Percentiles rank a stretch among this genome's conserved stretches.
Evolutionary conservation across 768 basidiomycete genomes (phyloP).

Genomic region (Phlebiopsis flavidoalba): DNA sequence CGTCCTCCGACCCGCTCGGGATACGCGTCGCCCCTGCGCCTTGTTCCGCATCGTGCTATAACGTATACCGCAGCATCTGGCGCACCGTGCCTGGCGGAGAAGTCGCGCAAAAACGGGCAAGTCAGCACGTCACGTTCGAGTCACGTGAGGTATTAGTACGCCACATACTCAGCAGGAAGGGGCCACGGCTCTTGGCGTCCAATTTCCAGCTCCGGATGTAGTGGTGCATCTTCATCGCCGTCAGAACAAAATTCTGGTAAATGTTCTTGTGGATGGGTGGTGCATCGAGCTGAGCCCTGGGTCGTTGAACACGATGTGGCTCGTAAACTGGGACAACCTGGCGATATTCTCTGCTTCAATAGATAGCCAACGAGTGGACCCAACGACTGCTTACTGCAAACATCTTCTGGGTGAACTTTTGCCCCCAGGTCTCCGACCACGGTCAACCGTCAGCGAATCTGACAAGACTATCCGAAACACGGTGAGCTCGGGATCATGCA

Average conservation of each 20-base stretch:
- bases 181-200: slow-evolving; percentile 34
- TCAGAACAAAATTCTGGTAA: slow-evolving; percentile 79
- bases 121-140: slow-evolving; percentile 16
- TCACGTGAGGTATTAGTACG: not conserved
- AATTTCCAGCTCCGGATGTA: slow-evolving; percentile 67
- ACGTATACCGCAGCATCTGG: slow-evolving; percentile 54
- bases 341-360: not conserved
- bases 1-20: slow-evolving; percentile 31
- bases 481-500: not conserved
- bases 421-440: slow-evolving; percentile 60
- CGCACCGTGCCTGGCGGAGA: slow-evolving; percentile 50
- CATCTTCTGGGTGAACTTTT: slow-evolving; percentile 67
- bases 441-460: slow-evolving; percentile 68
- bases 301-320: slow-evolving; percentile 81
- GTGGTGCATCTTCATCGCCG: slow-evolving; percentile 81
- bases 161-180: slow-evolving; percentile 53
- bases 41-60: slow-evolving; percentile 46
- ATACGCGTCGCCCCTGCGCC: slow-evolving; percentile 34
- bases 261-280: slow-evolving; percentile 74
- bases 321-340: slow-evolving; percentile 68
- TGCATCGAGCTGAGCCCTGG: slow-evolving; percentile 55
- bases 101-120: not conserved
- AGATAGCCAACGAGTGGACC: not conserved
- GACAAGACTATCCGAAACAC: slow-evolving; percentile 42
- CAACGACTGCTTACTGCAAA: slow-evolving; percentile 46